These are phyloP conservation scores for Pisolithus thermaeus DNA, from an alignment of 1,284 basidiomycete genomes.

Conservation along the genomic window DNA sequence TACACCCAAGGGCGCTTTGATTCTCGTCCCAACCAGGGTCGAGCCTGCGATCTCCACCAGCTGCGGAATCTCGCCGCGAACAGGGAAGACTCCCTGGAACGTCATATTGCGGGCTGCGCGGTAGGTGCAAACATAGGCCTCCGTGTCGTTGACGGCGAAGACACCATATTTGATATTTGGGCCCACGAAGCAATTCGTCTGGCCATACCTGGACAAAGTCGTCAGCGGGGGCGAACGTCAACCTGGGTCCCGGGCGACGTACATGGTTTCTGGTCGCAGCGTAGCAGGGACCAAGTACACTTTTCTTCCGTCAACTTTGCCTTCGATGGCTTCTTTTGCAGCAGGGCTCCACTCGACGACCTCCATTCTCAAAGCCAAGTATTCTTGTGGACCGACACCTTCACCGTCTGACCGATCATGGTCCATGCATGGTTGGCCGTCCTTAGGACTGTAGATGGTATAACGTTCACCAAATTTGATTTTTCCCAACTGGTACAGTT, in stretches of 20 bases:
- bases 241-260: slow-evolving; percentile 8
- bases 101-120: slow-evolving; percentile 97
- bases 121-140: slow-evolving; percentile 87
- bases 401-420: slow-evolving; percentile 97
- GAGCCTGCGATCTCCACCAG: slow-evolving; percentile 75
- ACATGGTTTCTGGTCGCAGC: slow-evolving; percentile 97
- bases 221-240: slow-evolving; percentile 2
- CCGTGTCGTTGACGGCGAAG: slow-evolving; percentile 80
- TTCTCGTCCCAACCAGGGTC: slow-evolving; percentile 83
- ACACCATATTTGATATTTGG: slow-evolving; percentile 90
- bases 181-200: slow-evolving; percentile 98
- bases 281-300: slow-evolving; percentile 95
- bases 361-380: slow-evolving; percentile 96
- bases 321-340: slow-evolving; percentile 57
- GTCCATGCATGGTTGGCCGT: slow-evolving; percentile 99
- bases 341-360: slow-evolving; percentile 76
- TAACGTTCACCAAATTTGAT: slow-evolving; percentile 99
- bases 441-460: slow-evolving; percentile 99
- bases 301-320: slow-evolving; percentile 71
- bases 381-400: slow-evolving; percentile 93
- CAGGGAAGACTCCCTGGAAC: slow-evolving; percentile 80
- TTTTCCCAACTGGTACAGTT: slow-evolving; percentile 78
- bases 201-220: slow-evolving; percentile 72
- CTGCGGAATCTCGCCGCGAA: slow-evolving; percentile 68
- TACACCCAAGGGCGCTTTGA: slow-evolving; percentile 83